Conservation (phyloP, 495 filamentous ascomycete species). For the Aspergillus homomorphus region DNA sequence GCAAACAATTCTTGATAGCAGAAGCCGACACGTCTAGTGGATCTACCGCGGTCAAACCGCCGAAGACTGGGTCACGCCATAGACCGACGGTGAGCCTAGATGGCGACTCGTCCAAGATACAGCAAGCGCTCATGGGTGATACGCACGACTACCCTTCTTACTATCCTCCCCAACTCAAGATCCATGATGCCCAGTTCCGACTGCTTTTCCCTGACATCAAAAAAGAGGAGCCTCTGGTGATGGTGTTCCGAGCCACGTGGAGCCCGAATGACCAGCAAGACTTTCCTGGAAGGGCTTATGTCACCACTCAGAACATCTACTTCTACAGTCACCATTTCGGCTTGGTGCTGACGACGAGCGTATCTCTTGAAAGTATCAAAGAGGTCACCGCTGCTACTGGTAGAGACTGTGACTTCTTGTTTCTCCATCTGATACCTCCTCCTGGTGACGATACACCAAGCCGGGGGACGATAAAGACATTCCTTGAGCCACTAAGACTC, state of each 20-base stretch:
- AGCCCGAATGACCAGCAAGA: slow-evolving; percentile 74
- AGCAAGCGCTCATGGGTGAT: slow-evolving; percentile 36
- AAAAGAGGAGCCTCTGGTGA: slow-evolving; percentile 69
- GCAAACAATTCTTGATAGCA: slow-evolving; percentile 21
- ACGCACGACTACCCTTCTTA: slow-evolving; percentile 67
- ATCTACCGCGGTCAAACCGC: slow-evolving; percentile 10
- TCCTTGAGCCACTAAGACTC: slow-evolving; percentile 80
- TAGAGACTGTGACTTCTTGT: slow-evolving; percentile 89
- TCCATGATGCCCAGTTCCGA: slow-evolving; percentile 90
- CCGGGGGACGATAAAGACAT: slow-evolving; percentile 82
- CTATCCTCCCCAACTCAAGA: slow-evolving; percentile 79
- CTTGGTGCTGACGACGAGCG: slow-evolving; percentile 76
- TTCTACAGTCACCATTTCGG: slow-evolving; percentile 96
- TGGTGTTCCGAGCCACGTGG: slow-evolving; percentile 76
- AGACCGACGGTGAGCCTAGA: slow-evolving; percentile 81
- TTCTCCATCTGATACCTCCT: slow-evolving; percentile 70
- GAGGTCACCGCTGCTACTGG: slow-evolving; percentile 90
- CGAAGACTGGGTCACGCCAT: slow-evolving; percentile 46
- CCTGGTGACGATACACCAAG: slow-evolving; percentile 61
- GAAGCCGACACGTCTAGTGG: slow-evolving; percentile 19
- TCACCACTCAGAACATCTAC: slow-evolving; percentile 81
- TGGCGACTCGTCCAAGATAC: slow-evolving; percentile 47
- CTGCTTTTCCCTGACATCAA: slow-evolving; percentile 82
- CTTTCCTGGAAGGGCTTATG: slow-evolving; percentile 83
- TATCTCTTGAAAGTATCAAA: slow-evolving; percentile 68